phyloP scores from a whole-genome alignment of 2,329 filamentous ascomycete genomes.

The Colletotrichum sp. region DNA sequence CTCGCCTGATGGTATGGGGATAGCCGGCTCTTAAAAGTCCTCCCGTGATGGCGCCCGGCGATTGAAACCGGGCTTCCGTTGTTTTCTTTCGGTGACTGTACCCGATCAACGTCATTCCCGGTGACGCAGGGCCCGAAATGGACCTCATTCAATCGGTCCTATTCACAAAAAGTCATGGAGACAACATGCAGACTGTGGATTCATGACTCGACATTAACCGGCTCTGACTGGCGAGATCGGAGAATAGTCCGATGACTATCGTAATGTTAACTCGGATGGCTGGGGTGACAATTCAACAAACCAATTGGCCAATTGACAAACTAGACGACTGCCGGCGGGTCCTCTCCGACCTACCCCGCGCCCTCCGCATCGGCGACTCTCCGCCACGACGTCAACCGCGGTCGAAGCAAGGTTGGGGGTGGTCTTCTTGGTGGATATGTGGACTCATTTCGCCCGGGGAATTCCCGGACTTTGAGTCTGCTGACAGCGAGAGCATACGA shows the following conservation, averaged over 20 bases:
- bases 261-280: not conserved
- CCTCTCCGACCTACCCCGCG: not conserved
- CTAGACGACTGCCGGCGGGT: not conserved
- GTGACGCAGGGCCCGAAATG: not conserved
- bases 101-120: not conserved
- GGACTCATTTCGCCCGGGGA: not conserved
- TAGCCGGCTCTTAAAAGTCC: not conserved
- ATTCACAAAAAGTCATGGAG: not conserved
- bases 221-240: not conserved
- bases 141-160: not conserved
- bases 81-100: not conserved
- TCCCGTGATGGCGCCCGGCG: not conserved
- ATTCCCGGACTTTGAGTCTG: not conserved
- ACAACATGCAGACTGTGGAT: not conserved
- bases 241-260: not conserved
- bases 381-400: not conserved
- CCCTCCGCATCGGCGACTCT: constrained; percentile 8
- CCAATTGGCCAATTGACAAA: not conserved
- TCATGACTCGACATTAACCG: constrained; percentile 7
- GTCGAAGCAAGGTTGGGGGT: not conserved
- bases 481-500: not conserved
- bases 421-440: not conserved
- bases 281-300: not conserved
- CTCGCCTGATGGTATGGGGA: not conserved
- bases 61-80: not conserved